These are phyloP conservation scores for Colletotrichum sp. DNA, from an alignment of 2,329 filamentous ascomycete species.

Conservation along the genomic window DNA sequence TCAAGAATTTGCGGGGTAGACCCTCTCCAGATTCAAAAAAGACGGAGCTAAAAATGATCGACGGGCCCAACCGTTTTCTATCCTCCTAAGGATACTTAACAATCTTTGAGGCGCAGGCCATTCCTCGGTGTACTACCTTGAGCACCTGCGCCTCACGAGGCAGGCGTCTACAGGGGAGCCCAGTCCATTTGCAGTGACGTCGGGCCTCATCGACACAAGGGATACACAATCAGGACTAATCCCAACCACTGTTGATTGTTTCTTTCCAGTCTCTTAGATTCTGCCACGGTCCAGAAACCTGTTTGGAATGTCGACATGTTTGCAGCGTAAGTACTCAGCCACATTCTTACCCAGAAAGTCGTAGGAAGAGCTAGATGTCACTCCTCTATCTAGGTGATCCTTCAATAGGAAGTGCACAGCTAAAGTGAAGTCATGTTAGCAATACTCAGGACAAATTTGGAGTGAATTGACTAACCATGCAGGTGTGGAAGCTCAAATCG, in stretches of 20 bases:
- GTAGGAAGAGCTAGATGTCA: slow-evolving; percentile 23
- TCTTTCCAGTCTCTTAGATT: neutral
- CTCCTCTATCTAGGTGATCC: slow-evolving; percentile 38
- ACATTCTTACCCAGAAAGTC: slow-evolving; percentile 37
- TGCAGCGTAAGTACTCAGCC: slow-evolving; percentile 32
- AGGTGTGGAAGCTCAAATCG: slow-evolving; percentile 46
- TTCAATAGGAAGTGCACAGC: slow-evolving; percentile 43
- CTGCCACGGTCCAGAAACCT: slow-evolving; percentile 29
- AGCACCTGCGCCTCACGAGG: neutral
- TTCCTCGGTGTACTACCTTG: neutral
- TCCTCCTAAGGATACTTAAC: no score
- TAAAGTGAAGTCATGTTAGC: neutral
- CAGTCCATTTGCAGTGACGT: neutral
- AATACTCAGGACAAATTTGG: no score
- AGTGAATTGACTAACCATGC: neutral
- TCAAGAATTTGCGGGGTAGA: neutral
- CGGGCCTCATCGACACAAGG: neutral
- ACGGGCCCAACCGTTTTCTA: neutral
- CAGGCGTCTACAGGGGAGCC: neutral
- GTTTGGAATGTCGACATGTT: slow-evolving; percentile 30
- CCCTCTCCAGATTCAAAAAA: neutral
- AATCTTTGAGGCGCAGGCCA: neutral
- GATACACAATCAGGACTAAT: neutral
- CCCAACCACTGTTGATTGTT: neutral
- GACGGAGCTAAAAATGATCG: neutral